Percentiles rank a stretch among this genome's conserved stretches.
Conservation (phyloP, 371 early-diverging fungal species). For the Mucor lusitanicus region DNA sequence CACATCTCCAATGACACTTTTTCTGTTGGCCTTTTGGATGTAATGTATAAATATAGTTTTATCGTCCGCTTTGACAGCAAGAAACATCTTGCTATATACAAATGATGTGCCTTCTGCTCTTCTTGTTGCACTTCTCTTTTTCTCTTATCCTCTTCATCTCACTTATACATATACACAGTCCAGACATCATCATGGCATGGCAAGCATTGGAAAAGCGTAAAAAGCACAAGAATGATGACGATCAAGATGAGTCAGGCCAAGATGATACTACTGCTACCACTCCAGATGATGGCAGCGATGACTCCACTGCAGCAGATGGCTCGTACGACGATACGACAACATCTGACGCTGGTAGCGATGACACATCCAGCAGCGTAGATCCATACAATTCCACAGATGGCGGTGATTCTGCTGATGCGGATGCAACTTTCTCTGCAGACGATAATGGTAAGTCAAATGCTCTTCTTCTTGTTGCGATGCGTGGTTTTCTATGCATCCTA, state of each 20-base stretch:
- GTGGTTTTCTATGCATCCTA: not conserved
- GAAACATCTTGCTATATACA: not conserved
- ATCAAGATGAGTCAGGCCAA: not conserved
- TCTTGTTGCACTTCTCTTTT: not conserved
- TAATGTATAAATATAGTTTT: not conserved
- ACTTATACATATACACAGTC: not conserved
- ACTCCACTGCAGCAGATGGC: not conserved
- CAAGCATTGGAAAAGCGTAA: not conserved
- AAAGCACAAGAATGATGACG: not conserved
- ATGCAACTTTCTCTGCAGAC: not conserved
- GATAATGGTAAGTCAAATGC: not conserved
- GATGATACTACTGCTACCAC: not conserved
- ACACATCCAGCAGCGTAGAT: not conserved
- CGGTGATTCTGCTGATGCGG: not conserved
- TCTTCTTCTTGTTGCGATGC: not conserved
- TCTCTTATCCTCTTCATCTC: not conserved
- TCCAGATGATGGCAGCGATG: not conserved
- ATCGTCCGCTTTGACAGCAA: not conserved
- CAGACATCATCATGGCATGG: not conserved
- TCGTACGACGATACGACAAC: not conserved
- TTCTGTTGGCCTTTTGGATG: not conserved
- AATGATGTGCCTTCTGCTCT: not conserved
- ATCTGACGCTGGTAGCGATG: not conserved
- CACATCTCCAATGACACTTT: no score
- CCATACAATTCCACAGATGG: not conserved